A percentile compares a stretch with the other conserved stretches of the same genome.
These are phyloP conservation scores for Ceratobasidium sp. DNA, from an alignment of 1,284 basidiomycete genomes.

Conservation along the genomic window DNA sequence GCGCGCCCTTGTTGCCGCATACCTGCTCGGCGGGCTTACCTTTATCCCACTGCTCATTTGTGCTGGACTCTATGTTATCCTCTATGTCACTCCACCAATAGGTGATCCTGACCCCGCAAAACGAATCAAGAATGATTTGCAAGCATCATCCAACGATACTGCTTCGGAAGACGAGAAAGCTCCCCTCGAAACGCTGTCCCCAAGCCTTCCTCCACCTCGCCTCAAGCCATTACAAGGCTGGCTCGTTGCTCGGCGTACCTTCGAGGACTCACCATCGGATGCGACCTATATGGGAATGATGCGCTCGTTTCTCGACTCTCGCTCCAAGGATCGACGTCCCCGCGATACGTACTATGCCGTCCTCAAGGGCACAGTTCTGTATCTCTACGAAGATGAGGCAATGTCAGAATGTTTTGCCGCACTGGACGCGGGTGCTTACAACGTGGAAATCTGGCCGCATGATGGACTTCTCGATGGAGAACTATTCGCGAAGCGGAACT, in stretches of 20 bases:
- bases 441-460: constrained; percentile 75
- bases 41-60: constrained; percentile 72
- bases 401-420: constrained; percentile 87
- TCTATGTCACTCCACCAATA: constrained; percentile 82
- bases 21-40: constrained; percentile 85
- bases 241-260: constrained; percentile 84
- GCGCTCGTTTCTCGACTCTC: constrained; percentile 72
- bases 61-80: constrained; percentile 57
- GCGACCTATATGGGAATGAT: constrained; percentile 72
- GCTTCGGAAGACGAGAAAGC: constrained; percentile 28
- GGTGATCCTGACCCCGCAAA: constrained; percentile 60
- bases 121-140: constrained; percentile 47
- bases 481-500: constrained; percentile 86
- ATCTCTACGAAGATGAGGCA: constrained; percentile 88
- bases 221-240: constrained; percentile 74
- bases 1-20: constrained; percentile 72
- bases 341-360: constrained; percentile 90
- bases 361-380: constrained; percentile 86
- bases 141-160: constrained; percentile 14
- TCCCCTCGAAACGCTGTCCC: neutral
- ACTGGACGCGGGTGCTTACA: constrained; percentile 74
- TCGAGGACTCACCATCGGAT: constrained; percentile 67
- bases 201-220: constrained; percentile 17
- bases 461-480: constrained; percentile 76
- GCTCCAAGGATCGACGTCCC: constrained; percentile 79